A percentile compares a stretch with the other conserved stretches of the same genome.
These are phyloP conservation scores for Calonectria pseudoturangicola DNA, from an alignment of 2,329 filamentous ascomycete species.

Conservation along the genomic window DNA sequence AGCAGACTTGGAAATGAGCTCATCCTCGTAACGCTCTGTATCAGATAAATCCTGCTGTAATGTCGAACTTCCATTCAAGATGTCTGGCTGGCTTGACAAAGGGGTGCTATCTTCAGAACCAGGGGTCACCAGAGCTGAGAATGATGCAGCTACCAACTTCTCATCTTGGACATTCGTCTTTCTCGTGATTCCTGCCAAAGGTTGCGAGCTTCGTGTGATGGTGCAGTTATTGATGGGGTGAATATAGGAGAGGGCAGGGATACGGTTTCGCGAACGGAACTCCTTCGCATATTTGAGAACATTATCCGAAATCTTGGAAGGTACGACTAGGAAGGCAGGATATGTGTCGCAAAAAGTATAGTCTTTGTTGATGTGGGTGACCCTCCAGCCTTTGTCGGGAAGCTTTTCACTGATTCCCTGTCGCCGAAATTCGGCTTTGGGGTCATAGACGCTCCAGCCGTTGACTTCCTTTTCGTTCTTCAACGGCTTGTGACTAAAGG, in stretches of 20 bases:
- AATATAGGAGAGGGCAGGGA: slow-evolving; percentile 94
- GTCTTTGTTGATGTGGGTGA: slow-evolving; percentile 92
- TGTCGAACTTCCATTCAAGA: slow-evolving; percentile 58
- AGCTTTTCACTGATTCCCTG: slow-evolving; percentile 91
- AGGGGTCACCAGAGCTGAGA: slow-evolving; percentile 68
- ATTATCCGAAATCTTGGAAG: slow-evolving; percentile 94
- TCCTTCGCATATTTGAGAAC: slow-evolving; percentile 93
- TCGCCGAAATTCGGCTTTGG: slow-evolving; percentile 88
- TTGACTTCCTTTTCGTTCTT: slow-evolving; percentile 83
- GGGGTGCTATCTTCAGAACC: slow-evolving; percentile 60
- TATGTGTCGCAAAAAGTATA: slow-evolving; percentile 96
- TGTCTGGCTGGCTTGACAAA: slow-evolving; percentile 70
- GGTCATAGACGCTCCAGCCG: slow-evolving; percentile 90
- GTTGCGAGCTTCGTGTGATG: slow-evolving; percentile 95
- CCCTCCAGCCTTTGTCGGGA: slow-evolving; percentile 87
- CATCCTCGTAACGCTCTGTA: slow-evolving; percentile 81
- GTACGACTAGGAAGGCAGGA: slow-evolving; percentile 88
- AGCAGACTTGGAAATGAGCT: slow-evolving; percentile 70
- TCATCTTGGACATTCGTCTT: slow-evolving; percentile 98
- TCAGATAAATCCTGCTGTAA: slow-evolving; percentile 73
- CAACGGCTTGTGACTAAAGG: slow-evolving; percentile 88
- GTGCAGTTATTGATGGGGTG: slow-evolving; percentile 98
- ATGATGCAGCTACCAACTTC: slow-evolving; percentile 93
- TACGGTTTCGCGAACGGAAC: slow-evolving; percentile 91
- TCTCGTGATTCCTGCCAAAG: slow-evolving; percentile 87